phyloP scores from a whole-genome alignment of 345 rosid genomes.

The Heritiera littoralis region DNA sequence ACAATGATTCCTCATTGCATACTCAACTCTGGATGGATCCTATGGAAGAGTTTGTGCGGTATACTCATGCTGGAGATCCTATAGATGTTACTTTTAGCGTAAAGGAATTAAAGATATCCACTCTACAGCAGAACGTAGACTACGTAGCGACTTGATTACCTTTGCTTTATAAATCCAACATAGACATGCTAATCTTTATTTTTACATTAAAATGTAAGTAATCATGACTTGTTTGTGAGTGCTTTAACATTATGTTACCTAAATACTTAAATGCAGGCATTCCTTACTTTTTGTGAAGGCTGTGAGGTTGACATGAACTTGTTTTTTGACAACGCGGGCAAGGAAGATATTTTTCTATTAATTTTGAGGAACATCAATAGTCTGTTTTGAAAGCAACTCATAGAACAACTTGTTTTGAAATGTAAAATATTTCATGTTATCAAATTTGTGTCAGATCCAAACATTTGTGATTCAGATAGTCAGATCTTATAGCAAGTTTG shows the following conservation, averaged over 20 bases:
- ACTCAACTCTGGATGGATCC: conserved; percentile 99
- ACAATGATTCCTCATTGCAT: conserved; percentile 73
- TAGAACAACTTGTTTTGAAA: conserved; percentile 16
- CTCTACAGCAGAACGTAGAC: neutral
- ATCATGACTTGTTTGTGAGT: neutral
- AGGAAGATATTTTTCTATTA: conserved; percentile 55
- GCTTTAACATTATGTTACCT: neutral
- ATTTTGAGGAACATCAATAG: neutral
- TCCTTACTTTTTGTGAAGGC: conserved; percentile 84
- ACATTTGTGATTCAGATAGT: neutral
- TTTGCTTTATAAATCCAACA: conserved; percentile 2
- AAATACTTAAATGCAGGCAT: conserved; percentile 57
- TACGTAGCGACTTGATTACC: neutral
- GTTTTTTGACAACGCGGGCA: conserved; percentile 84
- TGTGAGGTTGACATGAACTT: conserved; percentile 87
- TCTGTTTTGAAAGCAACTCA: neutral
- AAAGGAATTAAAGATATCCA: conserved; percentile 75
- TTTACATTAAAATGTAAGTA: neutral
- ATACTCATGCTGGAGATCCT: conserved; percentile 77
- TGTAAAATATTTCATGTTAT: neutral
- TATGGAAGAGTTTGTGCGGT: conserved; percentile 82
- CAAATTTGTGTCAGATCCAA: too few species aligned
- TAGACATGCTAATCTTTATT: neutral
- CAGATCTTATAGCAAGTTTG: neutral
- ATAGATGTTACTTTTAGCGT: conserved; percentile 88